Conservation (phyloP, 1,139 yeast genomes). For the Geotrichum aggregatum region DNA sequence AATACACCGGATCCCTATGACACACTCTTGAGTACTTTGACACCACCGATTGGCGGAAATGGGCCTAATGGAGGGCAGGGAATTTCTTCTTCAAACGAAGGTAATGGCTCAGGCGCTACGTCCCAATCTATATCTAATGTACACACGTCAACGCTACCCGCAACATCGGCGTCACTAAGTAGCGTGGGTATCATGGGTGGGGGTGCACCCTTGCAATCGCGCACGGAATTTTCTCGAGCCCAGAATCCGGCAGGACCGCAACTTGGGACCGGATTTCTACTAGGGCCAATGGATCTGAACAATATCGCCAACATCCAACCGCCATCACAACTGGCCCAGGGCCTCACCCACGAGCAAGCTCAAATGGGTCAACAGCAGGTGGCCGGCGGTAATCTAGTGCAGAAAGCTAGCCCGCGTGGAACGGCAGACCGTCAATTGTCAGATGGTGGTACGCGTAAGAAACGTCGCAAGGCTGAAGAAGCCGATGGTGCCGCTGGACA, state of each 20-base stretch:
- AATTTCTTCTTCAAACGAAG: not conserved
- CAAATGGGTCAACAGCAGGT: conserved; percentile 5
- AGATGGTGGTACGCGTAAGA: not conserved
- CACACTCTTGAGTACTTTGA: not conserved
- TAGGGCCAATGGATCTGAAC: conserved; percentile 5
- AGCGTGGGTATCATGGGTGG: not conserved
- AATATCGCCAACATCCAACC: not conserved
- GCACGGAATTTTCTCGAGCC: not conserved
- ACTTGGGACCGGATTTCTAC: not conserved
- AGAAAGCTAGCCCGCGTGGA: not conserved
- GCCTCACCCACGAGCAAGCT: conserved; percentile 4
- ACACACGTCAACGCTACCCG: not conserved
- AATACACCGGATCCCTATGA: conserved; percentile 7
- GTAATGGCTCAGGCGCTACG: not conserved
- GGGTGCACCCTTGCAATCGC: not conserved
- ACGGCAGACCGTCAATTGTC: not conserved
- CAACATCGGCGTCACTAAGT: no score
- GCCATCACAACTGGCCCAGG: not conserved
- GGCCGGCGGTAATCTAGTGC: not conserved
- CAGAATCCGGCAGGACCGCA: not conserved
- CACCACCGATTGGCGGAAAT: conserved; percentile 1
- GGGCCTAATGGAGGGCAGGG: not conserved
- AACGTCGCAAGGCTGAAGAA: not conserved
- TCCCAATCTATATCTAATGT: not conserved
- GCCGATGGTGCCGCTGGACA: not conserved